These are phyloP conservation scores for Mycena sp. DNA, from an alignment of 1,284 basidiomycete species.

Conservation along the genomic window DNA sequence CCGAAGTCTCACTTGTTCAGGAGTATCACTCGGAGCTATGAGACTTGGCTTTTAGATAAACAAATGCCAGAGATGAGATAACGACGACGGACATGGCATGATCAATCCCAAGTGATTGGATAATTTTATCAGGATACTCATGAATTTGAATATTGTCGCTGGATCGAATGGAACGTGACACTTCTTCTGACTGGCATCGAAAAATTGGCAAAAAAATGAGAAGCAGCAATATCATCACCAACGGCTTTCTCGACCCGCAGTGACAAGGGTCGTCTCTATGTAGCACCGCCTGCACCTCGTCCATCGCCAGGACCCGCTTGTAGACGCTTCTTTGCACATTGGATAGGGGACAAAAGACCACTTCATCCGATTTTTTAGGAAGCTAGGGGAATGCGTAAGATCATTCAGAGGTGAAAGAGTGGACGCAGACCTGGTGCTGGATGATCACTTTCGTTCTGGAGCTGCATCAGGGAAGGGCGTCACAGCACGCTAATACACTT, in stretches of 20 bases:
- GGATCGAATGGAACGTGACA: constrained; percentile 72
- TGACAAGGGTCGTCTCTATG: constrained; percentile 75
- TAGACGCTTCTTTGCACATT: constrained; percentile 74
- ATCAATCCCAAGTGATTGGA: constrained; percentile 88
- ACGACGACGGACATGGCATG: constrained; percentile 64
- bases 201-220: constrained; percentile 15
- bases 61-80: constrained; percentile 5
- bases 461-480: neutral
- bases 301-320: constrained; percentile 68
- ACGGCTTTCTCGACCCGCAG: constrained; percentile 71
- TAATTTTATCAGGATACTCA: constrained; percentile 82
- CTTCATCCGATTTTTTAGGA: constrained; percentile 83
- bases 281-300: constrained; percentile 72
- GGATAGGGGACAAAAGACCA: constrained; percentile 90
- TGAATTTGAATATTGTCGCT: constrained; percentile 76
- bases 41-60: constrained; percentile 3
- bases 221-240: constrained; percentile 29
- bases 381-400: constrained; percentile 54
- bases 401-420: constrained; percentile 8
- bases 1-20: constrained; percentile 62
- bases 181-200: constrained; percentile 61
- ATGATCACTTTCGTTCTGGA: constrained; percentile 85
- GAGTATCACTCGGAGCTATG: constrained; percentile 66
- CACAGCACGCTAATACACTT: neutral
- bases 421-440: constrained; percentile 61